Percentiles rank a stretch among this genome's conserved stretches.
These are phyloP conservation scores for Borealophlyctis nickersoniae DNA, from an alignment of 192 early-diverging fungal species.

Conservation along the genomic window DNA sequence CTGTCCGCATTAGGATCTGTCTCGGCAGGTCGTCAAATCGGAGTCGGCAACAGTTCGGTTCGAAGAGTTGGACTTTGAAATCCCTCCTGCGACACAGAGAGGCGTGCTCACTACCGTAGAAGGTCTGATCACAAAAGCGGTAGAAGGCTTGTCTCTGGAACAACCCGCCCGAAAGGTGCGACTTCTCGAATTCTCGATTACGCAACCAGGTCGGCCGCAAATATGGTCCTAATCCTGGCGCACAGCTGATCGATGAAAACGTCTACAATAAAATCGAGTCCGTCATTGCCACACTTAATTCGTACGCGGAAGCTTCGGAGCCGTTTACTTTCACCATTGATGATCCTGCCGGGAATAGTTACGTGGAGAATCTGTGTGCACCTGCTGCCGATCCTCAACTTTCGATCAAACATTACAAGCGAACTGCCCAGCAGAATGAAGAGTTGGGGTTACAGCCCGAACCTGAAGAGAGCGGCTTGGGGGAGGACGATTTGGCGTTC, in stretches of 20 bases:
- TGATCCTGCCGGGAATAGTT: slow-evolving; percentile 91
- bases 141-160: slow-evolving; percentile 76
- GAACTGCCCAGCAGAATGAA: slow-evolving; percentile 78
- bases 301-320: slow-evolving; percentile 47
- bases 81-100: slow-evolving; percentile 70
- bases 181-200: no score
- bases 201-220: no score
- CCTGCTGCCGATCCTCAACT: slow-evolving; percentile 77
- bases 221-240: no score
- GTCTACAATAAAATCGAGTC: slow-evolving; percentile 73
- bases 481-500: slow-evolving; percentile 57
- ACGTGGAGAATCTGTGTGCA: slow-evolving; percentile 80
- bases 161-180: slow-evolving; percentile 72
- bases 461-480: slow-evolving; percentile 57
- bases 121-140: slow-evolving; percentile 69
- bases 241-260: slow-evolving; percentile 47
- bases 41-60: slow-evolving; percentile 74
- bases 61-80: slow-evolving; percentile 83
- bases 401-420: slow-evolving; percentile 56
- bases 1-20: slow-evolving; percentile 58
- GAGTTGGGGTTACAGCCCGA: slow-evolving; percentile 65
- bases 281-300: slow-evolving; percentile 62
- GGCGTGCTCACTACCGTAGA: slow-evolving; percentile 90
- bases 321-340: slow-evolving; percentile 78
- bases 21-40: slow-evolving; percentile 89